These are phyloP conservation scores for Microsporum ferrugineum DNA, from an alignment of 2,329 filamentous ascomycete species.

Conservation along the genomic window DNA sequence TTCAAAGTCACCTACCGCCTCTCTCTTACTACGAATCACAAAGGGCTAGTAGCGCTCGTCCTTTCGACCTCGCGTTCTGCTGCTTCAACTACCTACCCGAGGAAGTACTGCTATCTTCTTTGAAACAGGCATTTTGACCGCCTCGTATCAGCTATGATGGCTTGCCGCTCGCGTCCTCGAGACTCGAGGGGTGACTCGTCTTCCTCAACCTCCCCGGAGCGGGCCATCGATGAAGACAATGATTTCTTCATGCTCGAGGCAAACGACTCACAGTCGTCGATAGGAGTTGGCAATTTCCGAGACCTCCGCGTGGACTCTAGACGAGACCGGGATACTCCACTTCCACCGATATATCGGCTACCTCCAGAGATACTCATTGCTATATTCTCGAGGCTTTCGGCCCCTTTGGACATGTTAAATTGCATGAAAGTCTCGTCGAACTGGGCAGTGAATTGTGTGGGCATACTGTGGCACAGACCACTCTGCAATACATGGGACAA, in stretches of 20 bases:
- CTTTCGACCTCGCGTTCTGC: background rate
- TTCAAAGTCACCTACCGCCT: too few relatives aligned
- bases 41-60: too few relatives aligned
- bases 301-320: conserved; percentile 56
- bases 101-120: background rate
- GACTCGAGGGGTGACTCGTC: conserved; percentile 35
- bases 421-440: conserved; percentile 91
- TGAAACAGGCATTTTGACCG: conserved; percentile 26
- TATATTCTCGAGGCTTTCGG: conserved; percentile 75
- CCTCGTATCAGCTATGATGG: conserved; percentile 17
- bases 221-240: conserved; percentile 71
- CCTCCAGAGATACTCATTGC: conserved; percentile 91
- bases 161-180: conserved; percentile 18
- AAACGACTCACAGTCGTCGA: conserved; percentile 87
- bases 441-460: conserved; percentile 87
- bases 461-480: conserved; percentile 87
- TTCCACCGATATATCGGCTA: conserved; percentile 62
- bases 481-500: conserved; percentile 79
- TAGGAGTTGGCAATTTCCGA: conserved; percentile 66
- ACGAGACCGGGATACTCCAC: conserved; percentile 18
- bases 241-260: conserved; percentile 74
- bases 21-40: too few relatives aligned
- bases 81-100: background rate
- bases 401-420: conserved; percentile 63
- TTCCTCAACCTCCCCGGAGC: conserved; percentile 14